Percentiles rank a stretch among this genome's conserved stretches.
Conservation (phyloP, 23 red algal species). For the Gracilaria gracilis region DNA sequence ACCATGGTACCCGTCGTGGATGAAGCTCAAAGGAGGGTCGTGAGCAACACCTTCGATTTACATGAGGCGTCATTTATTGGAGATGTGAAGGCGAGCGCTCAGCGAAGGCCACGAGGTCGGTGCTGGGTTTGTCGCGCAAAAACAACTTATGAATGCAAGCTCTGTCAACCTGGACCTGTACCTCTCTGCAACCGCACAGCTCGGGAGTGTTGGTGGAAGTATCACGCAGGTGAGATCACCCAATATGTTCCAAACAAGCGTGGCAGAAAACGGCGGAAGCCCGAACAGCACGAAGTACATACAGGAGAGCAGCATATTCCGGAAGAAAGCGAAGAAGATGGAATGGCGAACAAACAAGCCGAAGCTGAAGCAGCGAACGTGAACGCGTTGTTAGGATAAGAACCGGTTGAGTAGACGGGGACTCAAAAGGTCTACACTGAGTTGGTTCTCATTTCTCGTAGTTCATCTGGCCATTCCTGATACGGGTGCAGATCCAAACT, state of each 20-base stretch:
- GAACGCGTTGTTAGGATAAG: conserved; percentile 42
- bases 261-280: conserved; percentile 71
- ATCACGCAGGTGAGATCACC: conserved; percentile 78
- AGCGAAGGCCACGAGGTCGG: conserved; percentile 66
- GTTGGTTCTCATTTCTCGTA: background rate
- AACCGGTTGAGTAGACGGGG: background rate
- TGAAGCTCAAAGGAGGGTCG: conserved; percentile 48
- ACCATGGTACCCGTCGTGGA: conserved; percentile 69
- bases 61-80: conserved; percentile 82
- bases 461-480: background rate
- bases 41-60: conserved; percentile 59
- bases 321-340: conserved; percentile 68
- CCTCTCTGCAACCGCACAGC: conserved; percentile 73
- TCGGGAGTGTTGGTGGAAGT: conserved; percentile 85
- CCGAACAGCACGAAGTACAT: conserved; percentile 51
- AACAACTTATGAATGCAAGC: conserved; percentile 84
- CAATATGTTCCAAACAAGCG: conserved; percentile 72
- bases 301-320: conserved; percentile 11
- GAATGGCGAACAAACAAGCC: conserved; percentile 10
- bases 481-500: too few relatives aligned
- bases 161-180: conserved; percentile 71
- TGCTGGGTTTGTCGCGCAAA: conserved; percentile 82
- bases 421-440: too few relatives aligned
- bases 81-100: conserved; percentile 70
- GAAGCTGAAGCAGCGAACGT: conserved; percentile 57